Percentiles rank a stretch among this genome's conserved stretches.
Conservation (phyloP, 2,329 filamentous ascomycete species). For the Cladophialophora exuberans region DNA sequence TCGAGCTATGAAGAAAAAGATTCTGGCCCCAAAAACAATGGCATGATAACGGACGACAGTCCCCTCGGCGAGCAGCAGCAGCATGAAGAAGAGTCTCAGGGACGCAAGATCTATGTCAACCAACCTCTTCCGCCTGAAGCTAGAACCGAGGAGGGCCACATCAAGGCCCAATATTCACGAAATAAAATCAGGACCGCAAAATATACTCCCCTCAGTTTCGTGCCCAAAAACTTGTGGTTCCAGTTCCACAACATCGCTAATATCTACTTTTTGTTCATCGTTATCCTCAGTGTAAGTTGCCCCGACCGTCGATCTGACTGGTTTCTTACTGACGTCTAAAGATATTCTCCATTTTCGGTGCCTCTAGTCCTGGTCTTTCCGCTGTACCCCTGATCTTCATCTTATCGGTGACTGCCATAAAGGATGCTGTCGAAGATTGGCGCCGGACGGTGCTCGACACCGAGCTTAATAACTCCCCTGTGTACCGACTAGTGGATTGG, state of each 20-base stretch:
- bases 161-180: conserved; percentile 70
- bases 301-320: conserved; percentile 10
- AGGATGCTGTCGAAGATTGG: conserved; percentile 95
- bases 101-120: conserved; percentile 80
- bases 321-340: conserved; percentile 44
- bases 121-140: conserved; percentile 73
- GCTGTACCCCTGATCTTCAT: conserved; percentile 93
- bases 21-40: conserved; percentile 43
- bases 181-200: conserved; percentile 99
- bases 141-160: conserved; percentile 79
- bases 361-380: conserved; percentile 83
- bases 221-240: conserved; percentile 96
- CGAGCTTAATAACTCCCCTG: conserved; percentile 92
- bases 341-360: conserved; percentile 97
- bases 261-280: conserved; percentile 95
- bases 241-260: conserved; percentile 99
- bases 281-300: conserved; percentile 84
- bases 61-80: conserved; percentile 32
- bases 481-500: conserved; percentile 87
- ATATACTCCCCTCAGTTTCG: conserved; percentile 91
- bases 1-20: conserved; percentile 59
- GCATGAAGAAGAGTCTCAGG: conserved; percentile 43
- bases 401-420: conserved; percentile 82
- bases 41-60: conserved; percentile 29
- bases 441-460: conserved; percentile 87